A percentile compares a stretch with the other conserved stretches of the same genome.
Conservation (phyloP, 768 basidiomycete genomes). For the Pisolithus orientalis region DNA sequence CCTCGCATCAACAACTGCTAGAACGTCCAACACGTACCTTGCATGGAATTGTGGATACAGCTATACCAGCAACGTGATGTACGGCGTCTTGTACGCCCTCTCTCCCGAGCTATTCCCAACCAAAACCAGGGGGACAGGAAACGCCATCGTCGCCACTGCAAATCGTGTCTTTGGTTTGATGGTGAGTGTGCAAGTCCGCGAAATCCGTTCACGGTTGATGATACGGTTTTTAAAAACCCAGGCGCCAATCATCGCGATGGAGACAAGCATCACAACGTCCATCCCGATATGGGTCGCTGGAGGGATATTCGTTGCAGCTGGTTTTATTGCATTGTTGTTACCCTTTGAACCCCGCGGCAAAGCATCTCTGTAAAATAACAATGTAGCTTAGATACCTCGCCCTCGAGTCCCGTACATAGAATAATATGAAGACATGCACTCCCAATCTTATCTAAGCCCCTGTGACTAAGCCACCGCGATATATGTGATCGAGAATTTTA, state of each 20-base stretch:
- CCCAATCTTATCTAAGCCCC: slow-evolving; percentile 10
- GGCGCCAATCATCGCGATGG: slow-evolving; percentile 47
- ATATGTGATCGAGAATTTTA: no score
- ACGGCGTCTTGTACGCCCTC: slow-evolving; percentile 39
- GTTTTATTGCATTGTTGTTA: slow-evolving; percentile 41
- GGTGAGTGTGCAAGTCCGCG: slow-evolving; percentile 23
- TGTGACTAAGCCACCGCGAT: no score
- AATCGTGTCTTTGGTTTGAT: slow-evolving; percentile 58
- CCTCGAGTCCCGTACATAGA: no score
- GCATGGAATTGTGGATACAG: slow-evolving; percentile 56
- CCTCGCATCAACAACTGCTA: slow-evolving; percentile 50
- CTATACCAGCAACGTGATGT: slow-evolving; percentile 54
- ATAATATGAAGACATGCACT: not conserved
- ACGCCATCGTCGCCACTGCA: slow-evolving; percentile 44
- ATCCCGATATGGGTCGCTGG: slow-evolving; percentile 53
- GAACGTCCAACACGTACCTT: slow-evolving; percentile 44
- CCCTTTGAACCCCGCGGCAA: slow-evolving; percentile 55
- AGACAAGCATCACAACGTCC: slow-evolving; percentile 39
- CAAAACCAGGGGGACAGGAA: slow-evolving; percentile 49
- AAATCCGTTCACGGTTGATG: not conserved
- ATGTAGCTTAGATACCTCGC: not conserved
- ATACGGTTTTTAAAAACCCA: slow-evolving; percentile 4
- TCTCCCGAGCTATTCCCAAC: slow-evolving; percentile 52
- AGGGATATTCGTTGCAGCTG: slow-evolving; percentile 45
- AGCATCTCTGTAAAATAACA: slow-evolving; percentile 35